Percentiles rank a stretch among this genome's conserved stretches.
Evolutionary conservation across 139 green algal genomes (phyloP).

Genomic region (Microglena sp.): DNA sequence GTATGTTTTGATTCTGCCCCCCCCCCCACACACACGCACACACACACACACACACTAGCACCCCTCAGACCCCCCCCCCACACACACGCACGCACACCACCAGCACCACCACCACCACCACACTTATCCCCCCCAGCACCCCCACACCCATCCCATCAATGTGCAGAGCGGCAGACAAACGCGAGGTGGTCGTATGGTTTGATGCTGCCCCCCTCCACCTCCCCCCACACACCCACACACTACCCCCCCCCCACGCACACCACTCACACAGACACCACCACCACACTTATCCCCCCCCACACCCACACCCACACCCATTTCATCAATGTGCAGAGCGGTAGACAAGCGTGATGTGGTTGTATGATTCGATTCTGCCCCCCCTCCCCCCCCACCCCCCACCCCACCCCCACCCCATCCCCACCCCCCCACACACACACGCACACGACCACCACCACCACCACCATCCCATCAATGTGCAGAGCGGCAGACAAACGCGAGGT

Average conservation of each 20-base stretch:
- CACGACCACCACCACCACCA: background rate
- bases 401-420: background rate
- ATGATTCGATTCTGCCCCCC: conserved; percentile 85
- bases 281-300: background rate
- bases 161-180: no score
- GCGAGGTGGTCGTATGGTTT: no score
- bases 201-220: background rate
- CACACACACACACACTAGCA: no score
- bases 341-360: conserved; percentile 59
- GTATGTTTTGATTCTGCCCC: no score
- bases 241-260: background rate
- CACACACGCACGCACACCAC: no score
- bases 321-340: conserved; percentile 52
- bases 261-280: background rate
- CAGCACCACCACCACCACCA: no score
- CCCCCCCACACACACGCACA: no score
- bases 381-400: background rate
- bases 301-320: no score
- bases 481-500: conserved; percentile 54
- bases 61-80: no score
- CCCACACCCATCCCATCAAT: no score
- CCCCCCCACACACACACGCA: background rate
- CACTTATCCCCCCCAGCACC: no score
- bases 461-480: conserved; percentile 17
- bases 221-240: background rate